Conservation (phyloP, 2,329 filamentous ascomycete species). For the Xylaria sp. region DNA sequence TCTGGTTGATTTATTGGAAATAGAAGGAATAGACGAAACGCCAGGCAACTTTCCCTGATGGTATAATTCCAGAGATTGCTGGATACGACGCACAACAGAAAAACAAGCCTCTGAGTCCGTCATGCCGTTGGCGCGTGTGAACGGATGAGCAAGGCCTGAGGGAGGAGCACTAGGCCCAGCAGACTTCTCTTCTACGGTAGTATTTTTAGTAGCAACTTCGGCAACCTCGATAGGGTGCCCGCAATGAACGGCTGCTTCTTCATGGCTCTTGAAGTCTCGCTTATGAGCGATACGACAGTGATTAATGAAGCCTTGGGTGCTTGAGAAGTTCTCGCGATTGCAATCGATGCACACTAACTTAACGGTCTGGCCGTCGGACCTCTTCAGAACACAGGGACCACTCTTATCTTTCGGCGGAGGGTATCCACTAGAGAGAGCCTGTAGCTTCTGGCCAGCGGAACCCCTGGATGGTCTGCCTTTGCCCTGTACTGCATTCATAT, state of each 20-base stretch:
- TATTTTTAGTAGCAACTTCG: slow-evolving; percentile 53
- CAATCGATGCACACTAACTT: slow-evolving; percentile 93
- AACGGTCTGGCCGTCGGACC: slow-evolving; percentile 85
- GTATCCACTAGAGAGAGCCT: slow-evolving; percentile 76
- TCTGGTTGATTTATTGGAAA: slow-evolving; percentile 41
- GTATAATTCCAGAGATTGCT: slow-evolving; percentile 64
- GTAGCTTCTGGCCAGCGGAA: slow-evolving; percentile 69
- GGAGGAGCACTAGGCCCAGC: slow-evolving; percentile 43
- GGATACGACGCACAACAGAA: slow-evolving; percentile 62
- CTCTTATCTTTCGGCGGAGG: slow-evolving; percentile 81
- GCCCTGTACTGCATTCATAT: slow-evolving; percentile 58
- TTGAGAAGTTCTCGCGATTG: slow-evolving; percentile 90
- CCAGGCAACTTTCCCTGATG: slow-evolving; percentile 63
- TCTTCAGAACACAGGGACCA: slow-evolving; percentile 85
- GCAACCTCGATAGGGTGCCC: slow-evolving; percentile 83
- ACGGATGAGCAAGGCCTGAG: slow-evolving; percentile 69
- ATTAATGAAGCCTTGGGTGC: slow-evolving; percentile 99
- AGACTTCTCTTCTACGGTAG: slow-evolving; percentile 58
- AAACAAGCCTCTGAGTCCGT: slow-evolving; percentile 64
- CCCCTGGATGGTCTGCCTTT: slow-evolving; percentile 64
- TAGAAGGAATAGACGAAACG: slow-evolving; percentile 58
- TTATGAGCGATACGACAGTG: slow-evolving; percentile 97
- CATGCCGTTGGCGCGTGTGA: slow-evolving; percentile 68
- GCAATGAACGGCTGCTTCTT: slow-evolving; percentile 89
- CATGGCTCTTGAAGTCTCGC: slow-evolving; percentile 93